Percentiles rank a stretch among this genome's conserved stretches.
Evolutionary conservation across 768 basidiomycete species (phyloP).

Genomic region (Amanita brunnescens): DNA sequence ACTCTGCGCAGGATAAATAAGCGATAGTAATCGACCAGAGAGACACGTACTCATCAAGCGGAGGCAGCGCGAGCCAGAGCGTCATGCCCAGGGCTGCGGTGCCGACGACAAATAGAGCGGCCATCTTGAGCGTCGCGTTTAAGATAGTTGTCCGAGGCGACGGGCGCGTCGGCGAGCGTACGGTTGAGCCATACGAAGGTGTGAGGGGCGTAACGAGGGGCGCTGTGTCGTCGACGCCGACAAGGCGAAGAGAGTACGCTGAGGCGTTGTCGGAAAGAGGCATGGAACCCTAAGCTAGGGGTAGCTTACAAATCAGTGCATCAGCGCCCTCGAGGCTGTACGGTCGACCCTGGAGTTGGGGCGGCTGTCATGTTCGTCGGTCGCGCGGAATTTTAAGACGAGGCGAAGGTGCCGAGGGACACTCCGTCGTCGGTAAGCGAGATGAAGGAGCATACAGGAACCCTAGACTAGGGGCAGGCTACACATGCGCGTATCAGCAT

Average conservation of each 20-base stretch:
- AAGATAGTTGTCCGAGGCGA: constrained; percentile 57
- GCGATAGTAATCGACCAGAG: not conserved
- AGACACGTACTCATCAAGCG: constrained; percentile 60
- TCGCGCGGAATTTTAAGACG: no score
- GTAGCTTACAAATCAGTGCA: constrained; percentile 25
- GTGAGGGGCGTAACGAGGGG: constrained; percentile 38
- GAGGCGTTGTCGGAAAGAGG: constrained; percentile 21
- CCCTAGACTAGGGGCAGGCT: no score
- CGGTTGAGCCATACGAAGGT: constrained; percentile 45
- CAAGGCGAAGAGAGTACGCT: constrained; percentile 58
- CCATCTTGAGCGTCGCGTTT: constrained; percentile 80
- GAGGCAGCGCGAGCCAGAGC: constrained; percentile 76
- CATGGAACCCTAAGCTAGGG: constrained; percentile 21
- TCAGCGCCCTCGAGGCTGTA: constrained; percentile 20
- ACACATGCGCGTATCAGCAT: no score
- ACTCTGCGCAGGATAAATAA: constrained; percentile 33
- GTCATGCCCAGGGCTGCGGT: constrained; percentile 63
- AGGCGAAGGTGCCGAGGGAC: no score
- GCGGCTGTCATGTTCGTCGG: no score
- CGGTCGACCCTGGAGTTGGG: no score
- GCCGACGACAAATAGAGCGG: constrained; percentile 63
- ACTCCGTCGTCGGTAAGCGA: no score
- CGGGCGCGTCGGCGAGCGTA: constrained; percentile 28
- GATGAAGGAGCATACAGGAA: no score
- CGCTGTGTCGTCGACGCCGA: constrained; percentile 28